A percentile compares a stretch with the other conserved stretches of the same genome.
These are phyloP conservation scores for Arachnomyces sp. DNA, from an alignment of 2,329 filamentous ascomycete species.

Conservation along the genomic window DNA sequence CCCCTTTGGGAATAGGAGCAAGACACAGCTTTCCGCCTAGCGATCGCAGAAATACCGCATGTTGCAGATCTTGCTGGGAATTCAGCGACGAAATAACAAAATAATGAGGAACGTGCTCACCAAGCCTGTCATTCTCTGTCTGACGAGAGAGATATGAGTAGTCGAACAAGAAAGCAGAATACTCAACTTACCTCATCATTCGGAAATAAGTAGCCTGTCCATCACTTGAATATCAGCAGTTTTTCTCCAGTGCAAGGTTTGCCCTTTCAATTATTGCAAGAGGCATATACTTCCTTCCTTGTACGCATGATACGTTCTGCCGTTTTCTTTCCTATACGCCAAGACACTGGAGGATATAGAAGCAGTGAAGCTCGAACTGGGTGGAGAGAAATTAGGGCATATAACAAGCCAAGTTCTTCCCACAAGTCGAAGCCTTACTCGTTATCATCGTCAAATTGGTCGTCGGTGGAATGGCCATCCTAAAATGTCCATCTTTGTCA, in stretches of 20 bases:
- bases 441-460: neutral
- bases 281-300: constrained; percentile 2
- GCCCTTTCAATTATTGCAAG: no score
- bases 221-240: neutral
- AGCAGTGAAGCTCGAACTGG: neutral
- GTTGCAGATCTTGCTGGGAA: constrained; percentile 2
- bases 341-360: constrained; percentile 1
- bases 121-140: constrained; percentile 2
- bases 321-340: constrained; percentile 2
- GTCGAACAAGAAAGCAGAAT: neutral
- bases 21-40: constrained; percentile 4
- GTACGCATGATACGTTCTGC: constrained; percentile 1
- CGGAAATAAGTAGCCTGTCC: constrained; percentile 1
- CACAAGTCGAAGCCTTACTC: no score
- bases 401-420: no score
- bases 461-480: neutral
- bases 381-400: no score
- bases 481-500: neutral
- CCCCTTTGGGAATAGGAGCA: constrained; percentile 3
- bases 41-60: constrained; percentile 2
- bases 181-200: constrained; percentile 3
- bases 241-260: no score
- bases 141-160: neutral
- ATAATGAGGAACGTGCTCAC: neutral
- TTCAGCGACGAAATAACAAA: neutral